A percentile compares a stretch with the other conserved stretches of the same genome.
Conservation (phyloP, 805 yeast species). For the Brettanomyces bruxellensis region DNA sequence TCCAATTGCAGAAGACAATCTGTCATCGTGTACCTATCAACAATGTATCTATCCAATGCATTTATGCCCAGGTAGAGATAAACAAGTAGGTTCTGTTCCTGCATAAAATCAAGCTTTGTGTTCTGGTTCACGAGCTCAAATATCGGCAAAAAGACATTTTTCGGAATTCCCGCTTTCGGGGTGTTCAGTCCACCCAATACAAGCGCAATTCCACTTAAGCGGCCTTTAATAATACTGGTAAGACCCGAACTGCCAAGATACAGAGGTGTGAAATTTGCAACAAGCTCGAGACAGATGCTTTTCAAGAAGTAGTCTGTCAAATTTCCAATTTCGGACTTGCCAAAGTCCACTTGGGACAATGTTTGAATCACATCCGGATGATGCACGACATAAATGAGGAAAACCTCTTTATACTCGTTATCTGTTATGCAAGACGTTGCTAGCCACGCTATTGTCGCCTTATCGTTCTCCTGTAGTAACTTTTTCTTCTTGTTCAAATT, state of each 20-base stretch:
- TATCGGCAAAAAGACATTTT: constrained; percentile 10
- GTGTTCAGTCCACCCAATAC: no score
- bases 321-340: neutral
- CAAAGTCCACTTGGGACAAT: neutral
- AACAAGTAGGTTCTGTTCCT: constrained; percentile 15
- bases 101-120: constrained; percentile 14
- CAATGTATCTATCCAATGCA: constrained; percentile 12
- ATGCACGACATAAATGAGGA: neutral
- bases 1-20: constrained; percentile 12
- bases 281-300: neutral
- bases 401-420: neutral
- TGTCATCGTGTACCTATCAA: neutral
- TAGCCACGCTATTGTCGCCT: neutral
- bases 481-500: no score
- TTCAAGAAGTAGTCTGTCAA: neutral
- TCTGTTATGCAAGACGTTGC: neutral
- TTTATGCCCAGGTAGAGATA: constrained; percentile 13
- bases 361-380: constrained; percentile 5
- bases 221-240: no score
- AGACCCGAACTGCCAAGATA: no score
- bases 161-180: no score
- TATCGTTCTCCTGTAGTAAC: no score
- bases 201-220: no score
- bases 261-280: neutral
- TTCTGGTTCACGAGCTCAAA: constrained; percentile 27